These are phyloP conservation scores for Backusella circina DNA, from an alignment of 192 early-diverging fungal species.

Conservation along the genomic window DNA sequence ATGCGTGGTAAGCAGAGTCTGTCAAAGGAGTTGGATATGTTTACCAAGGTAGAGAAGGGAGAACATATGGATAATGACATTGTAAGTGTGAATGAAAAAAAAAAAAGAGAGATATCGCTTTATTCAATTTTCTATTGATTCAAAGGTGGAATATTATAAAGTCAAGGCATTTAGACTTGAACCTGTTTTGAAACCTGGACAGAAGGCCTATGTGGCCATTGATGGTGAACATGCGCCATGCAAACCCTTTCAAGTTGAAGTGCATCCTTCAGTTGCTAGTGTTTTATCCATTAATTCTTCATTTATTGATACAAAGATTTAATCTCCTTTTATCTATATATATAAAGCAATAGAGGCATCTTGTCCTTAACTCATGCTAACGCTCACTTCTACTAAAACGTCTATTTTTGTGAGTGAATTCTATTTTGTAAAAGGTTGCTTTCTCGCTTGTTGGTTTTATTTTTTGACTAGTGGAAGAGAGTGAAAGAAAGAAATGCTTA, in stretches of 20 bases:
- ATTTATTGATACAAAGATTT: slow-evolving; percentile 8
- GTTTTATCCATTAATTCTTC: slow-evolving; percentile 36
- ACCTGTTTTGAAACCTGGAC: slow-evolving; percentile 26
- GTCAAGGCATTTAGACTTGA: slow-evolving; percentile 52
- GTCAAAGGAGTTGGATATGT: slow-evolving; percentile 28
- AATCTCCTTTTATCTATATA: background rate
- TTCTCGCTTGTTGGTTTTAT: too few species aligned
- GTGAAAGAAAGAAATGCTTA: too few species aligned
- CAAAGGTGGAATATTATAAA: slow-evolving; percentile 57
- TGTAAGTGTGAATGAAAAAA: slow-evolving; percentile 25
- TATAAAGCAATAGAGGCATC: too few species aligned
- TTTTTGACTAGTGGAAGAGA: too few species aligned
- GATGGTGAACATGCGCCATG: slow-evolving; percentile 54
- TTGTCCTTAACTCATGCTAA: too few species aligned
- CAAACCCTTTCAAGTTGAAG: slow-evolving; percentile 54
- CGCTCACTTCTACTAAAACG: too few species aligned
- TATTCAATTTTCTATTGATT: background rate
- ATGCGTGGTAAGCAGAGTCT: slow-evolving; percentile 25
- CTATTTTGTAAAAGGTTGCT: too few species aligned
- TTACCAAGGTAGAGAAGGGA: slow-evolving; percentile 43
- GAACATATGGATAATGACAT: slow-evolving; percentile 41
- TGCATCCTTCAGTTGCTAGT: slow-evolving; percentile 41
- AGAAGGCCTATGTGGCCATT: slow-evolving; percentile 43
- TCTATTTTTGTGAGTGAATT: too few species aligned
- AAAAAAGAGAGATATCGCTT: background rate